Conservation (phyloP, 768 basidiomycete genomes). For the Suillus discolor region DNA sequence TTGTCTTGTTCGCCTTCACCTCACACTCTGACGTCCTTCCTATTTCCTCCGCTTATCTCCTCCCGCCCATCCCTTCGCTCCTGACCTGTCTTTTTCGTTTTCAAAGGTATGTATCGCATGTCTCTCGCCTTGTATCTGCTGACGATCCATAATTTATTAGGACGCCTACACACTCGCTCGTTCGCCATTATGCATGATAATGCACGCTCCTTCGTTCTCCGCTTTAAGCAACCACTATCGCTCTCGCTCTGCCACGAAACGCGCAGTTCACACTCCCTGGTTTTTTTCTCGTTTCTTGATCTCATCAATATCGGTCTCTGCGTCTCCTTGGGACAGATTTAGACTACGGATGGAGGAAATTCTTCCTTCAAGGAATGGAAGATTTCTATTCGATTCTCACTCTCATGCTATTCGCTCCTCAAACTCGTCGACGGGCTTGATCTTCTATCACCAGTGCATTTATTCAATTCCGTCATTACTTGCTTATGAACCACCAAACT, state of each 20-base stretch:
- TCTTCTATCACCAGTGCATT: conserved; percentile 3
- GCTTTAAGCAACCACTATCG: neutral
- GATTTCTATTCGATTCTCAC: neutral
- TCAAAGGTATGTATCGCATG: conserved; percentile 17
- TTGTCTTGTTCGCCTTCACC: neutral
- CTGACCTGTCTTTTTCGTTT: neutral
- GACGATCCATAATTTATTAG: neutral
- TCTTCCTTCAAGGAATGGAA: conserved; percentile 8
- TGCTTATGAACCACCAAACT: neutral
- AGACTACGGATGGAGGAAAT: conserved; percentile 1
- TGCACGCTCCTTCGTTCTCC: neutral
- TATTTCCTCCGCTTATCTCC: neutral
- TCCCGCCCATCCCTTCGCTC: neutral
- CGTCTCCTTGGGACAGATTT: neutral
- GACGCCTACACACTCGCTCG: conserved; percentile 10
- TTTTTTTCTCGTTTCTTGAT: neutral
- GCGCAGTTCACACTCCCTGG: conserved; percentile 2
- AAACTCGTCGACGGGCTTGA: conserved; percentile 4
- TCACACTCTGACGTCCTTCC: neutral
- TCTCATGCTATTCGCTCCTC: conserved; percentile 5
- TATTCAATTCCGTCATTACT: conserved; percentile 8
- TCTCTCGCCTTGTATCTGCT: neutral
- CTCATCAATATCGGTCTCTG: neutral
- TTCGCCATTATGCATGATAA: conserved; percentile 1
- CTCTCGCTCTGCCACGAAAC: neutral